Conservation (phyloP, 257 asterid genomes). For the Nicotiana paniculata region DNA sequence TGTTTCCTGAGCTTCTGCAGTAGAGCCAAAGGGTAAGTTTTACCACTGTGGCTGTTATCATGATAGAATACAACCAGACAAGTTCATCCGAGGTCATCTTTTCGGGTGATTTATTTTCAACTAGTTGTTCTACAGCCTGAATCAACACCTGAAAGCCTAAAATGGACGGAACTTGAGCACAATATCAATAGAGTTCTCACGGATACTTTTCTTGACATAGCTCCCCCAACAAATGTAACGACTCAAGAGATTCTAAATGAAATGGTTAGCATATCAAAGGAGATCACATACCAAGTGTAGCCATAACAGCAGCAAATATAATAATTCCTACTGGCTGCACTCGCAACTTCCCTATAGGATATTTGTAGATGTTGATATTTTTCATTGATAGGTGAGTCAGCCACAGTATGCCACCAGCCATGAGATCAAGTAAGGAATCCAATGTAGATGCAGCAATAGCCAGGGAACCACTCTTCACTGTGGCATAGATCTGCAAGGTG, state of each 20-base stretch:
- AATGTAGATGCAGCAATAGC: conserved; percentile 96
- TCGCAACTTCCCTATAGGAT: conserved; percentile 92
- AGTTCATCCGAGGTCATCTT: conserved; percentile 55
- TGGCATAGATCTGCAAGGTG: conserved; percentile 55
- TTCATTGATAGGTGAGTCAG: conserved; percentile 80
- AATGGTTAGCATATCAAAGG: neutral
- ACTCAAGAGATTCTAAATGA: neutral
- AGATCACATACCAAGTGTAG: conserved; percentile 67
- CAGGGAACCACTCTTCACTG: conserved; percentile 67
- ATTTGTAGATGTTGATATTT: conserved; percentile 68
- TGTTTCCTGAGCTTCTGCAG: conserved; percentile 76
- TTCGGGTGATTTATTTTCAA: conserved; percentile 39
- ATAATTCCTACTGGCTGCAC: conserved; percentile 96
- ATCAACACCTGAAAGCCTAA: conserved; percentile 86
- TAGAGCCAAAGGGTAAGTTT: conserved; percentile 84
- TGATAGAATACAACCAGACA: conserved; percentile 68
- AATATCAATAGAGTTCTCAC: neutral
- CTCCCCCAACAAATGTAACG: neutral
- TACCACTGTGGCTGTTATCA: conserved; percentile 66
- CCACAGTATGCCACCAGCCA: conserved; percentile 98
- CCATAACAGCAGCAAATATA: conserved; percentile 90
- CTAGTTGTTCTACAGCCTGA: conserved; percentile 67
- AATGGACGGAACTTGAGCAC: neutral
- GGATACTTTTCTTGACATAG: neutral
- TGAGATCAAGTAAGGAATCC: conserved; percentile 90